Evolutionary conservation across 345 rosid genomes (phyloP).

Genomic region (Psidium friedrichsthalianum): DNA sequence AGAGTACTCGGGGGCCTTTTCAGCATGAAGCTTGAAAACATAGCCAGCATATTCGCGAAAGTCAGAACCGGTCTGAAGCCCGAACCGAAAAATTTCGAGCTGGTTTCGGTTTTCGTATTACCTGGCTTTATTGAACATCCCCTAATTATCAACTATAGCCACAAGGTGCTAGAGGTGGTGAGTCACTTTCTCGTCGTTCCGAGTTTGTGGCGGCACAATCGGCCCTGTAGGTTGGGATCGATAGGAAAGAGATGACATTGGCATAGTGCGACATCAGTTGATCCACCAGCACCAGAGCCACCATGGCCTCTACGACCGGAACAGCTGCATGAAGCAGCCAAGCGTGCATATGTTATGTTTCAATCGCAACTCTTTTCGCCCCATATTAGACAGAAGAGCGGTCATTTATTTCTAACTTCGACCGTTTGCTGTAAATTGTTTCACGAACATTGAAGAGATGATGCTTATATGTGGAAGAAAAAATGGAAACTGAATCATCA

Average conservation of each 20-base stretch:
- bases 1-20: neutral
- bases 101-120: neutral
- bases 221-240: slow-evolving; percentile 57
- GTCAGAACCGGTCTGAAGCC: neutral
- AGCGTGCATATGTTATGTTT: neutral
- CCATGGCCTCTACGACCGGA: slow-evolving; percentile 89
- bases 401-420: neutral
- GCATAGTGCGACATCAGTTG: slow-evolving; percentile 84
- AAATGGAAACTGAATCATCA: neutral
- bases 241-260: slow-evolving; percentile 65
- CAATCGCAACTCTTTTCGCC: neutral
- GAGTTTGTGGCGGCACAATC: slow-evolving; percentile 1
- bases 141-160: neutral
- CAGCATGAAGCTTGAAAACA: neutral
- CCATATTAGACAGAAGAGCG: neutral
- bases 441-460: neutral
- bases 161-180: neutral
- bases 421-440: neutral
- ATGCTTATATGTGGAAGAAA: neutral
- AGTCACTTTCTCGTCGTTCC: neutral
- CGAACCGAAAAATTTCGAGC: neutral
- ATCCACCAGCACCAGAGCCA: slow-evolving; percentile 78
- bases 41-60: neutral
- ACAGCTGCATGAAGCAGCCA: neutral
- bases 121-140: neutral